Evolutionary conservation across 768 basidiomycete genomes (phyloP).

Genomic region (Pisolithus marmoratus): DNA sequence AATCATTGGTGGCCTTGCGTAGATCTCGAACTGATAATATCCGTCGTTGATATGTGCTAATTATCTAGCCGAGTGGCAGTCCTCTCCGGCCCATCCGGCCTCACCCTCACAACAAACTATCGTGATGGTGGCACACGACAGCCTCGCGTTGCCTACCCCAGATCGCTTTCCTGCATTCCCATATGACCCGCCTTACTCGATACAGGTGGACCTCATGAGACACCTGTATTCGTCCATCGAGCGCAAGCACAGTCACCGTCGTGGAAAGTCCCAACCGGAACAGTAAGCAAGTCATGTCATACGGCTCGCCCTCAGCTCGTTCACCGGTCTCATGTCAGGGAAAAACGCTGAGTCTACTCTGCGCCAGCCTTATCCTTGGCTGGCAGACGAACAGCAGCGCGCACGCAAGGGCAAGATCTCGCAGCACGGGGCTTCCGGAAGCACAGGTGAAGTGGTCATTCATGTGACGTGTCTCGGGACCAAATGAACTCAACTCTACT

Average conservation of each 20-base stretch:
- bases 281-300: constrained; percentile 40
- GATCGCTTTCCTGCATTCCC: constrained; percentile 73
- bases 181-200: constrained; percentile 73
- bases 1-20: too few species aligned
- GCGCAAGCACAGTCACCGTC: constrained; percentile 65
- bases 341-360: constrained; percentile 79
- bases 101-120: too few species aligned
- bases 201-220: constrained; percentile 84
- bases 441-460: constrained; percentile 22
- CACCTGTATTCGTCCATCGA: constrained; percentile 82
- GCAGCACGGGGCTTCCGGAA: constrained; percentile 10
- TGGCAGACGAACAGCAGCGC: constrained; percentile 62
- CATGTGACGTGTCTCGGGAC: background rate
- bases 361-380: constrained; percentile 72
- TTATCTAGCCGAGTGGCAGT: constrained; percentile 1
- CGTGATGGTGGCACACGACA: constrained; percentile 11
- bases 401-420: constrained; percentile 61
- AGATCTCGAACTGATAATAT: background rate
- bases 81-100: too few species aligned
- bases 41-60: too few species aligned
- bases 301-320: background rate
- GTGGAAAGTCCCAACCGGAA: constrained; percentile 89
- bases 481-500: constrained; percentile 1
- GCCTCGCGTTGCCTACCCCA: constrained; percentile 52
- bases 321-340: constrained; percentile 45